These are phyloP conservation scores for Serpula lacrymans DNA, from an alignment of 768 basidiomycete genomes.

Conservation along the genomic window DNA sequence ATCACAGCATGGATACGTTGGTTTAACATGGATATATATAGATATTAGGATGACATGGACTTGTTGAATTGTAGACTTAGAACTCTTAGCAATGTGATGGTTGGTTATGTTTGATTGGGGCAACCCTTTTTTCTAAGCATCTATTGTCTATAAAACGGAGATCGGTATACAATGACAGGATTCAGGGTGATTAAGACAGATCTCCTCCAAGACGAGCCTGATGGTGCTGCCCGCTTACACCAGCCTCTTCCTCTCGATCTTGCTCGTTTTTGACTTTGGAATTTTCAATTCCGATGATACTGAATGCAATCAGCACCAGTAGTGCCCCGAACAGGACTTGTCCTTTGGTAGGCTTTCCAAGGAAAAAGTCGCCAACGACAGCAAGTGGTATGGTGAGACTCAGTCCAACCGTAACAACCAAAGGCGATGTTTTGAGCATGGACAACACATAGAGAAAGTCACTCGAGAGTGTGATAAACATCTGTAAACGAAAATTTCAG, in stretches of 20 bases:
- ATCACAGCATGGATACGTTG: no score
- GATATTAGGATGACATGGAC: no score
- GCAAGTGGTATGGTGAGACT: slow-evolving; percentile 93
- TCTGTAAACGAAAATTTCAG: slow-evolving; percentile 39
- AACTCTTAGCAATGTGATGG: no score
- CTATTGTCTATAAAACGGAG: no score
- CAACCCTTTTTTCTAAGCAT: no score
- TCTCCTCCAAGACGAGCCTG: slow-evolving; percentile 8
- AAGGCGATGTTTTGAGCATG: slow-evolving; percentile 95
- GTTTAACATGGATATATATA: no score
- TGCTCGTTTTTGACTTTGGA: slow-evolving; percentile 42
- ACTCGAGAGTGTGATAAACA: slow-evolving; percentile 77
- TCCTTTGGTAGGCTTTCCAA: slow-evolving; percentile 51
- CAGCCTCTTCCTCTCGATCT: not conserved
- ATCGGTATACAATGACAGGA: no score
- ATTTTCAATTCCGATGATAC: slow-evolving; percentile 64
- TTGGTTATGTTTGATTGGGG: no score
- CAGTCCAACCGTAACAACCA: slow-evolving; percentile 90
- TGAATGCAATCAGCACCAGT: slow-evolving; percentile 74
- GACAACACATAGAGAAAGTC: slow-evolving; percentile 86
- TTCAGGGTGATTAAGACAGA: no score
- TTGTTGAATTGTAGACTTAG: no score
- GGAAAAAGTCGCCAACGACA: slow-evolving; percentile 73
- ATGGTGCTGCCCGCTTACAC: not conserved
- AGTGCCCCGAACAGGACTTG: slow-evolving; percentile 72